Conservation (phyloP, 2,329 filamentous ascomycete genomes). For the Stagonosporopsis chrysanthemi region DNA sequence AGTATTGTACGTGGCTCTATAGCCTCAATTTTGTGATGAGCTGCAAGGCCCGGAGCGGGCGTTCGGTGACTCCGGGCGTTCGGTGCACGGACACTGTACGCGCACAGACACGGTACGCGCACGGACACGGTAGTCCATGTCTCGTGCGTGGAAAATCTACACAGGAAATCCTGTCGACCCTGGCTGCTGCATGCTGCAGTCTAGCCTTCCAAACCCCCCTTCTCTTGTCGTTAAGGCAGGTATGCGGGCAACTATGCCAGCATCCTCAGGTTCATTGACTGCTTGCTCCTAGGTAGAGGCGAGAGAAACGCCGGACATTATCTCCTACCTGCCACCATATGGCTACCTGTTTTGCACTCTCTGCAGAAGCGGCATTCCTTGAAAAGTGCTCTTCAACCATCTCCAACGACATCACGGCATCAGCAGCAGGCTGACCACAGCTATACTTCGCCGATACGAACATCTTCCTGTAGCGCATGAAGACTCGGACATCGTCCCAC, state of each 20-base stretch:
- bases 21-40: too few relatives aligned
- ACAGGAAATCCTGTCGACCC: too few relatives aligned
- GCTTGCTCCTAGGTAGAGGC: neutral
- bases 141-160: too few relatives aligned
- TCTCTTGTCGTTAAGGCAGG: neutral
- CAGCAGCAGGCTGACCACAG: neutral
- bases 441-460: slow-evolving; percentile 1
- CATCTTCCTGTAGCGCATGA: neutral
- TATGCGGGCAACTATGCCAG: neutral
- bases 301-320: neutral
- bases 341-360: neutral
- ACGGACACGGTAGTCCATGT: too few relatives aligned
- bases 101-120: too few relatives aligned
- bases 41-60: too few relatives aligned
- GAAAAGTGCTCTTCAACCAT: neutral
- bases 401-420: neutral
- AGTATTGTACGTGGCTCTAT: too few relatives aligned
- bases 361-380: neutral
- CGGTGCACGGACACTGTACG: too few relatives aligned
- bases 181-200: neutral
- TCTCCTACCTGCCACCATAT: neutral
- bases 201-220: too few relatives aligned
- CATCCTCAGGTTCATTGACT: neutral
- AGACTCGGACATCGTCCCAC: neutral
- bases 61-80: too few relatives aligned